A percentile compares a stretch with the other conserved stretches of the same genome.
Evolutionary conservation across 257 asterid species (phyloP).

Genomic region (Buddleja alternifolia): DNA sequence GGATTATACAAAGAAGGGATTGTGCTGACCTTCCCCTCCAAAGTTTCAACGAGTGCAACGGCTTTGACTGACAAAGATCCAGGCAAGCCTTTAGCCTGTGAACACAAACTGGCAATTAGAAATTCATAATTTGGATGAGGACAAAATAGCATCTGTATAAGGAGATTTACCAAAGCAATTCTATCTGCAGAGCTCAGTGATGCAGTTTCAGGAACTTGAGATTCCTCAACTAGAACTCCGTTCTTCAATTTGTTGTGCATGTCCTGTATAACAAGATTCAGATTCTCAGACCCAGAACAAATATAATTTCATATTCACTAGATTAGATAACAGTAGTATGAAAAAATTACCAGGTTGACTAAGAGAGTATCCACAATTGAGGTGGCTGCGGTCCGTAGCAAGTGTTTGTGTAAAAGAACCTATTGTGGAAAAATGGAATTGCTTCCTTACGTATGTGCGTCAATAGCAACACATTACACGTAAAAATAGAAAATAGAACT

Average conservation of each 20-base stretch:
- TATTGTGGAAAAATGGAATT: constrained; percentile 33
- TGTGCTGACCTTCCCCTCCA: constrained; percentile 86
- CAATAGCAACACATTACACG: constrained; percentile 9
- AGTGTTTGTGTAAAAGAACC: constrained; percentile 89
- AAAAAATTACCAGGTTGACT: constrained; percentile 70
- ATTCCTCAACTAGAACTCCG: constrained; percentile 76
- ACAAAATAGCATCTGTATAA: constrained; percentile 23
- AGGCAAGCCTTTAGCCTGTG: constrained; percentile 76
- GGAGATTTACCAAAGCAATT: constrained; percentile 58
- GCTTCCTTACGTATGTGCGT: constrained; percentile 11
- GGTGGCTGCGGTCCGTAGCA: constrained; percentile 79
- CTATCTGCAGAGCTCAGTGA: constrained; percentile 71
- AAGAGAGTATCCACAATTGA: constrained; percentile 74
- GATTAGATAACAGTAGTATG: constrained; percentile 16
- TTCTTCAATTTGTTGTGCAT: constrained; percentile 67
- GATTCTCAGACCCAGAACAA: constrained; percentile 25
- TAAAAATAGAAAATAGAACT: constrained; percentile 37
- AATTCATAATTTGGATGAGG: constrained; percentile 24
- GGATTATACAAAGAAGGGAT: constrained; percentile 30
- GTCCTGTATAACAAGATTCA: constrained; percentile 55
- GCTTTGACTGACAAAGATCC: constrained; percentile 72
- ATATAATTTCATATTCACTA: constrained; percentile 24
- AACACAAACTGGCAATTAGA: constrained; percentile 24
- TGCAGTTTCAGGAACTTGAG: constrained; percentile 57
- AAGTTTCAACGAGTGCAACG: constrained; percentile 63